Conservation (phyloP, 2,329 filamentous ascomycete genomes). For the Beauveria scarabaeidicola region DNA sequence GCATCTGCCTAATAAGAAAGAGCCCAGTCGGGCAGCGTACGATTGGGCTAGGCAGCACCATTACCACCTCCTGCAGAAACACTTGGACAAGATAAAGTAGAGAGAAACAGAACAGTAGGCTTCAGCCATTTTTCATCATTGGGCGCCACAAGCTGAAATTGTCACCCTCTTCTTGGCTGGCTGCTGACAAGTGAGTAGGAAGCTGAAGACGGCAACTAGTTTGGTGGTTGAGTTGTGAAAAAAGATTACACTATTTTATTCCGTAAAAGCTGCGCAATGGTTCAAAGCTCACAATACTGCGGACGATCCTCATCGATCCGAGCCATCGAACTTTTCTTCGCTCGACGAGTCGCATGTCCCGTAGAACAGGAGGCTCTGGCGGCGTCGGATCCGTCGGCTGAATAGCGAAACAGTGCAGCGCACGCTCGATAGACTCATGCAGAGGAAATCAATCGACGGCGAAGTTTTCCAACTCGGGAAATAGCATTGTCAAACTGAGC, state of each 20-base stretch:
- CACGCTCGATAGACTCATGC: neutral
- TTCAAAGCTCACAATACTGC: no score
- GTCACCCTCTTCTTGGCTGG: neutral
- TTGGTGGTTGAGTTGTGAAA: no score
- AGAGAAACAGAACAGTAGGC: no score
- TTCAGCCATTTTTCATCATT: neutral
- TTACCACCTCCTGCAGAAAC: neutral
- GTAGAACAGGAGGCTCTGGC: no score
- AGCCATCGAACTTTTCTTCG: no score
- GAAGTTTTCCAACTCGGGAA: neutral
- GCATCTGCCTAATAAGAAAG: neutral
- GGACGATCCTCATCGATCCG: no score
- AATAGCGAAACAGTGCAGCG: neutral
- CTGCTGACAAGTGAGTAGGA: neutral
- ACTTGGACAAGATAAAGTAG: neutral
- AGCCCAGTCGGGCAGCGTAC: neutral
- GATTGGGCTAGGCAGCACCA: neutral
- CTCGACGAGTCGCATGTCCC: no score
- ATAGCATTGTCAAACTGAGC: neutral
- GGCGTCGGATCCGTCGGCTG: no score
- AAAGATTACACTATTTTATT: no score
- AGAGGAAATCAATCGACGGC: neutral
- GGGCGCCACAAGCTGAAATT: neutral
- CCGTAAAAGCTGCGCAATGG: no score
- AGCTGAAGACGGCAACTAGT: neutral